Conservation (phyloP, 2,329 filamentous ascomycete species). For the Arthrobotrys sinensis region DNA sequence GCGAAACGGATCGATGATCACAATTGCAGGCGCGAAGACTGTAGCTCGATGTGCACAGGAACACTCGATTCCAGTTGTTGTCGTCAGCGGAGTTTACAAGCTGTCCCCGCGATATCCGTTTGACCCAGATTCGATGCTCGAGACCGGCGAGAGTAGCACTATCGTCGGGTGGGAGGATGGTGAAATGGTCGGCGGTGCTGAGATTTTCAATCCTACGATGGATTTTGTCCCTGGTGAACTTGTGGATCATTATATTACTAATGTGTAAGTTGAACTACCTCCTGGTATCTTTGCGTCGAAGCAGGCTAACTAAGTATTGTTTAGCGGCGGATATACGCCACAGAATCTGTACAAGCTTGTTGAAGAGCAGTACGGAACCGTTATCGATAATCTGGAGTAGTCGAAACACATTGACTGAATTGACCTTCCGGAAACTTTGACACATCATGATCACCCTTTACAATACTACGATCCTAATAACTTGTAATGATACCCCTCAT, state of each 20-base stretch:
- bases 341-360: constrained; percentile 58
- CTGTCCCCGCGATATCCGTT: constrained; percentile 91
- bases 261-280: constrained; percentile 49
- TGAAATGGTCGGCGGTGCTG: constrained; percentile 52
- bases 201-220: constrained; percentile 54
- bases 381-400: constrained; percentile 41
- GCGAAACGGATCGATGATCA: constrained; percentile 87
- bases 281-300: background rate
- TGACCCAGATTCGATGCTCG: constrained; percentile 84
- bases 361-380: constrained; percentile 56
- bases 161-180: constrained; percentile 56
- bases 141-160: constrained; percentile 75
- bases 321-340: constrained; percentile 57
- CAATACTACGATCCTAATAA: background rate
- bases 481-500: constrained; percentile 36
- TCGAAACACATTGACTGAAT: background rate
- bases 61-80: constrained; percentile 86
- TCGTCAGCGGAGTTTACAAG: constrained; percentile 92
- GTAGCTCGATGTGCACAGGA: constrained; percentile 88
- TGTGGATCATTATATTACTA: constrained; percentile 58
- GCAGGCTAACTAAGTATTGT: background rate
- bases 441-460: background rate
- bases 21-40: constrained; percentile 84
- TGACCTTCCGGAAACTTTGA: background rate
- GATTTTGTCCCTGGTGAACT: constrained; percentile 58